Evolutionary conservation across 192 early-diverging fungal genomes (phyloP).

Genomic region (Diversispora eburnea): DNA sequence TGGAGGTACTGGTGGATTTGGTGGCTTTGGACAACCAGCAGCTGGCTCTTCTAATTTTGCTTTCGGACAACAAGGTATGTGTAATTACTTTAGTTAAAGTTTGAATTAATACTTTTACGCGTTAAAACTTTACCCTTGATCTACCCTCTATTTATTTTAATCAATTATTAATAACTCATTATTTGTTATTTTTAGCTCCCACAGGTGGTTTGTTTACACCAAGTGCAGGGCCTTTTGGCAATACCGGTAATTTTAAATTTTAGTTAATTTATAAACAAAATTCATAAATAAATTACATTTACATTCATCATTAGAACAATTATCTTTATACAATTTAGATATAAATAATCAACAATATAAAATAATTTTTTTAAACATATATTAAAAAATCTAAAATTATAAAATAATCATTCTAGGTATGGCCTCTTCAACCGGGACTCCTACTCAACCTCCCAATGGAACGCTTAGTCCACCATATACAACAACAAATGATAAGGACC

Average conservation of each 20-base stretch:
- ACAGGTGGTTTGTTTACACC: neutral
- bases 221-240: neutral
- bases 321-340: neutral
- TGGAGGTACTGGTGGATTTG: conserved; percentile 36
- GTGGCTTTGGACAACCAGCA: conserved; percentile 6
- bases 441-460: conserved; percentile 37
- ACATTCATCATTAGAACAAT: neutral
- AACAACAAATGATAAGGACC: conserved; percentile 47
- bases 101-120: neutral
- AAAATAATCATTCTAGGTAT: neutral
- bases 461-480: conserved; percentile 56
- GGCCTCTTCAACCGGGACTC: neutral
- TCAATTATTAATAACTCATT: neutral
- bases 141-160: neutral
- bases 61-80: neutral
- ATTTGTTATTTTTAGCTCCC: neutral
- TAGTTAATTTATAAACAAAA: neutral
- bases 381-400: neutral
- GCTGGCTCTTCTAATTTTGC: neutral
- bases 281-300: neutral
- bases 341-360: neutral
- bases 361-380: neutral
- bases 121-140: neutral
- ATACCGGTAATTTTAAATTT: neutral
- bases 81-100: neutral